Evolutionary conservation across 2,329 filamentous ascomycete species (phyloP), one percentile per base, ranked within the genome.

Genomic region (Cladosporium sp.): DNA sequence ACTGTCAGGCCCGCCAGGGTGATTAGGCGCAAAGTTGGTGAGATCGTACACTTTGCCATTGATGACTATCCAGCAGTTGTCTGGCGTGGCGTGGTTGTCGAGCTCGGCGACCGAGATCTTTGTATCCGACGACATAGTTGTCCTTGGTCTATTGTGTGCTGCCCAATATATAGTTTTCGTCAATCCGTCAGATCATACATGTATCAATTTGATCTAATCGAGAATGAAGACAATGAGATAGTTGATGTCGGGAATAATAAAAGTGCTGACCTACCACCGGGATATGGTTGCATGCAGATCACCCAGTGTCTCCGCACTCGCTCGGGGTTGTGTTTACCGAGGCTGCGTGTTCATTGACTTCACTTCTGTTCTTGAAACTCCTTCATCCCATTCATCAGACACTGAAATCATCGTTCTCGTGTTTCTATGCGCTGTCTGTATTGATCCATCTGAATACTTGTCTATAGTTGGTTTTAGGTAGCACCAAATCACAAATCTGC

Each of bases 1-100:
- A 74, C 79, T 78, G 38, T 70, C 74, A 42, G 79, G 69, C 18
- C 82, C 82, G 24, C 82, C 81, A 4, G 82, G 80, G 64, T 84
- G 82, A 53, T 82, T 73, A n/a, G 78, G 77, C 8, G 82, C 73
- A 63, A 88, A 88, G 13, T 80, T 74, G 19, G 80, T 84, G 39
- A 88, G 68, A 64, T 88, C 82, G 71, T 83, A 87, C 18, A 88
- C 82, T 59, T 79, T 77, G 40, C 78, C 78, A 64, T 87, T 79
- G 18, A 88, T 77, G 15, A 86, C 83, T 52, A 88, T 79, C 85
- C 85, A 89, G 59, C 71, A 74, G 48, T 68, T 62, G 30, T 65
- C 62, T 5, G 63, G 53, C 4, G 59, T 58, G 37, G 64, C 58
- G 42, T 68, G 65, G 43, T 67, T 66, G 19, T 57, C 55, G 20